These are phyloP conservation scores for Leccinum uliginosum DNA, from an alignment of 768 basidiomycete genomes.

Conservation along the genomic window DNA sequence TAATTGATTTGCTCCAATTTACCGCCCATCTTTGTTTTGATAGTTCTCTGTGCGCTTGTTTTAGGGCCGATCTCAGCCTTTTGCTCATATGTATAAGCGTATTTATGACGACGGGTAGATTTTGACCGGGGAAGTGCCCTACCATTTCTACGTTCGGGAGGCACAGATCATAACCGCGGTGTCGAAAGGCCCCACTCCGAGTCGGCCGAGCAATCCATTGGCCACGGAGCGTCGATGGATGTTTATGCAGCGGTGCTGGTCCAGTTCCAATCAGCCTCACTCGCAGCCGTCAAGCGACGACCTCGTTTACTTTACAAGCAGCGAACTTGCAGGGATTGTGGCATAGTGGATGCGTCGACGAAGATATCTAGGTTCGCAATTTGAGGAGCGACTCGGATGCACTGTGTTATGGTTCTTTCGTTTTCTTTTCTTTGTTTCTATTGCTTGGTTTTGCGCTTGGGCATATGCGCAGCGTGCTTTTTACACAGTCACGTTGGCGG, in stretches of 20 bases:
- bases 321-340: background rate
- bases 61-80: background rate
- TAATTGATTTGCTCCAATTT: background rate
- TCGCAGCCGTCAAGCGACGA: slow-evolving; percentile 30
- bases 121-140: slow-evolving; percentile 11
- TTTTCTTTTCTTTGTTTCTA: no score
- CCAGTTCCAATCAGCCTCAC: slow-evolving; percentile 20
- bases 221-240: slow-evolving; percentile 10
- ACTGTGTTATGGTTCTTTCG: no score
- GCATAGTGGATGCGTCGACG: background rate
- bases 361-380: background rate
- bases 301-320: slow-evolving; percentile 17
- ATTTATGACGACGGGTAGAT: background rate
- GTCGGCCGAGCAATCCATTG: background rate
- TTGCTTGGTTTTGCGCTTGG: no score
- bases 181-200: slow-evolving; percentile 10
- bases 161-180: slow-evolving; percentile 8
- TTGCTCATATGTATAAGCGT: background rate
- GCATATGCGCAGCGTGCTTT: no score
- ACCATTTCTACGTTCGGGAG: slow-evolving; percentile 9
- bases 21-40: background rate
- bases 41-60: background rate
- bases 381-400: no score
- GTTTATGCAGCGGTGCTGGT: slow-evolving; percentile 12
- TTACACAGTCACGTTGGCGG: no score